Conservation (phyloP, 2,329 filamentous ascomycete species). For the Penicillium freii region DNA sequence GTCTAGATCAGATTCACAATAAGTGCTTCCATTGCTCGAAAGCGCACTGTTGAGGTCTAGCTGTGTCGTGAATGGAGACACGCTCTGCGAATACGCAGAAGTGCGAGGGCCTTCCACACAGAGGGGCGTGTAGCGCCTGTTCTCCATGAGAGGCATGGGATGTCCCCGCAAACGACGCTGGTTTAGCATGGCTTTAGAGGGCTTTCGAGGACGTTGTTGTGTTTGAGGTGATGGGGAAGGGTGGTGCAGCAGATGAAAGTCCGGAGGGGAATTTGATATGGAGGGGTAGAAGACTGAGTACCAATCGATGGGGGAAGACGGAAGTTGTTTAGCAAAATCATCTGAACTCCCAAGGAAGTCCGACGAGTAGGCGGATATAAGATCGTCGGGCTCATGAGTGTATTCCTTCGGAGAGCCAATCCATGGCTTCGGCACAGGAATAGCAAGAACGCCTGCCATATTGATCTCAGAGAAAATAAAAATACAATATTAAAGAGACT, state of each 20-base stretch:
- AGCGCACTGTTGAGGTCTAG: background rate
- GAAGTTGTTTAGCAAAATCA: background rate
- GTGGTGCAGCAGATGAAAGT: background rate
- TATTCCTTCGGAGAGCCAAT: conserved; percentile 6
- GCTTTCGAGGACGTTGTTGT: background rate
- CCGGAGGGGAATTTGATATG: background rate
- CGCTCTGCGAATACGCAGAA: background rate
- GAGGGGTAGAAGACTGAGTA: background rate
- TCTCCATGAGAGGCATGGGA: background rate
- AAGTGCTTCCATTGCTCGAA: background rate
- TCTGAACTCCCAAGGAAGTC: background rate
- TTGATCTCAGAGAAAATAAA: background rate
- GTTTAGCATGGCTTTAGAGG: background rate
- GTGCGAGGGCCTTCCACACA: background rate
- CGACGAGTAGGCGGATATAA: conserved; percentile 3
- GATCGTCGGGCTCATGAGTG: background rate
- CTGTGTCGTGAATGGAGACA: background rate
- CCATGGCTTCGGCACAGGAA: conserved; percentile 13
- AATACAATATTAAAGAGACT: background rate
- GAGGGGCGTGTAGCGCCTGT: background rate
- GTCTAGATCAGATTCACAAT: background rate
- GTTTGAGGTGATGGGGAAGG: background rate
- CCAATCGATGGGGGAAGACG: background rate
- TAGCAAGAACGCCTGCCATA: conserved; percentile 19
- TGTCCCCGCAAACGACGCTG: background rate